Conservation (phyloP, 805 yeast species). For the Candida succiphila region DNA sequence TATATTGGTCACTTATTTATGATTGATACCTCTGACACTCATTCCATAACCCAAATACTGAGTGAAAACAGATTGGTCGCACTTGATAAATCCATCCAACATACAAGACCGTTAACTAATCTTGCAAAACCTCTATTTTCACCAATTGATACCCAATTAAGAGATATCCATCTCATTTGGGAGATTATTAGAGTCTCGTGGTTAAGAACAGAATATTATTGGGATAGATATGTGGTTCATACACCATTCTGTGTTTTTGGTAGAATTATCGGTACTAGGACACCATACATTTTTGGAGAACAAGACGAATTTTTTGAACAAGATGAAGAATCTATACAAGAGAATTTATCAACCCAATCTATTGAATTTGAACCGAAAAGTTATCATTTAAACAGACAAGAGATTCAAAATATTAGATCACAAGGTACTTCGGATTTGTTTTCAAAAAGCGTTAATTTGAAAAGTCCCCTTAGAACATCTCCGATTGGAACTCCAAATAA, state of each 20-base stretch:
- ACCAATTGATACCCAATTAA: slow-evolving; percentile 4
- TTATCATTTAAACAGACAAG: no score
- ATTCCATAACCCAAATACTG: slow-evolving; percentile 6
- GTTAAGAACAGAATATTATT: slow-evolving; percentile 26
- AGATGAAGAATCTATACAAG: no score
- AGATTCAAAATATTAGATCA: no score
- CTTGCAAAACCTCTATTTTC: slow-evolving; percentile 12
- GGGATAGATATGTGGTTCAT: slow-evolving; percentile 28
- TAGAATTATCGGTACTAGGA: slow-evolving; percentile 6
- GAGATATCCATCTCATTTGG: neutral
- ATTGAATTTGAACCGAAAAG: neutral
- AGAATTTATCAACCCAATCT: no score
- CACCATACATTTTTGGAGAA: slow-evolving; percentile 7
- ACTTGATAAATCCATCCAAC: slow-evolving; percentile 1
- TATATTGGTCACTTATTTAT: slow-evolving; percentile 14
- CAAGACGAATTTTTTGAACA: no score
- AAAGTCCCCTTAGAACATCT: no score
- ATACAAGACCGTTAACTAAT: slow-evolving; percentile 7
- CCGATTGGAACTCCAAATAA: neutral
- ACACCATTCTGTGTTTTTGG: slow-evolving; percentile 22
- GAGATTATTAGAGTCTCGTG: slow-evolving; percentile 15
- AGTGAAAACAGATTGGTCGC: neutral
- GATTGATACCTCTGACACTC: slow-evolving; percentile 13
- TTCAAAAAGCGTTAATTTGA: no score
- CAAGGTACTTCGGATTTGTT: no score